phyloP scores from a whole-genome alignment of 1,284 basidiomycete genomes.

The Kwoniella shivajii region DNA sequence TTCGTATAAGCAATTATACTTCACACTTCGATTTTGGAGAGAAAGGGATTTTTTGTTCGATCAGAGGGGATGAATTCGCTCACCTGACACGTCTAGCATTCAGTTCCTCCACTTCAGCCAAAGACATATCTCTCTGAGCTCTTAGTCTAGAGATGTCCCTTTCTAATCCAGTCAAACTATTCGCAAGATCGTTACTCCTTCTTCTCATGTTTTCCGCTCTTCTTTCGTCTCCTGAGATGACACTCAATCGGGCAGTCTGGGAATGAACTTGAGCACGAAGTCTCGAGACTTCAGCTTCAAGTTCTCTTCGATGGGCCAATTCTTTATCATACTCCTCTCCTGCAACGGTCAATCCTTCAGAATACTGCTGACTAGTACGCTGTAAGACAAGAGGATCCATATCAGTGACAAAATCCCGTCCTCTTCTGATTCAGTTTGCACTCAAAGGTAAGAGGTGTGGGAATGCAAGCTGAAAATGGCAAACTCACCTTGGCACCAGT shows the following conservation, averaged over 20 bases:
- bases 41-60: no score
- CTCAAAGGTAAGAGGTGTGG: no score
- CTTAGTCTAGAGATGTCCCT: conserved; percentile 82
- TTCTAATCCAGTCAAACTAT: conserved; percentile 76
- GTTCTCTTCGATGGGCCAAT: conserved; percentile 79
- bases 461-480: no score
- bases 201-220: conserved; percentile 77
- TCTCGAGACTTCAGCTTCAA: conserved; percentile 85
- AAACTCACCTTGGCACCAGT: conserved; percentile 80
- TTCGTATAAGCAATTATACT: no score
- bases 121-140: conserved; percentile 84
- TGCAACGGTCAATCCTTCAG: conserved; percentile 87
- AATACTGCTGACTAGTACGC: conserved; percentile 86
- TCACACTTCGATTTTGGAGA: no score
- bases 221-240: conserved; percentile 74
- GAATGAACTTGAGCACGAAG: conserved; percentile 82
- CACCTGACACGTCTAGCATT: conserved; percentile 67
- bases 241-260: conserved; percentile 81
- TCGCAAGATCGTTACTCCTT: conserved; percentile 74
- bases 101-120: conserved; percentile 92
- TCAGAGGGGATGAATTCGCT: conserved; percentile 25
- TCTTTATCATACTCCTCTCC: conserved; percentile 92
- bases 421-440: no score
- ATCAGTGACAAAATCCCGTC: neutral
- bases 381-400: conserved; percentile 40